These are phyloP conservation scores for Quillaja saponaria DNA, from an alignment of 306 rosid genomes.

Conservation along the genomic window DNA sequence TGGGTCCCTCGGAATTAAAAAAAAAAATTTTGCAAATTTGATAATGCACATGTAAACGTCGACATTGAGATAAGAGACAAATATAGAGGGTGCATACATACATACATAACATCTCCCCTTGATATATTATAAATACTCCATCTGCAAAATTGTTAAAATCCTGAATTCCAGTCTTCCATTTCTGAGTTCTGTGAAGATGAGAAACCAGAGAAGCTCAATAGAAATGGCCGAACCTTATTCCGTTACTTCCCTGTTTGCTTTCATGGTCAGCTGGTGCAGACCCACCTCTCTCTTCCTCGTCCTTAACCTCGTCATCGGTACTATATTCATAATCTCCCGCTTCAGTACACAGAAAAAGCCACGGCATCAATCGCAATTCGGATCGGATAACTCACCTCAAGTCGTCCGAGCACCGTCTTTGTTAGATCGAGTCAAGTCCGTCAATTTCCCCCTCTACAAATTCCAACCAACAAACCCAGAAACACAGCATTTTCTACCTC, in stretches of 20 bases:
- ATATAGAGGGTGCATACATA: too few species aligned
- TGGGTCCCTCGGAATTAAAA: too few species aligned
- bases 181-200: too few species aligned
- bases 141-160: too few species aligned
- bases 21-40: too few species aligned
- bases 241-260: conserved; percentile 24
- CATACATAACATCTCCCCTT: too few species aligned
- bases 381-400: conserved; percentile 14
- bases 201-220: not conserved
- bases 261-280: conserved; percentile 51
- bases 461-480: conserved; percentile 13
- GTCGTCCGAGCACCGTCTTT: conserved; percentile 50
- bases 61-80: too few species aligned
- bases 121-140: too few species aligned
- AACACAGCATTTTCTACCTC: not conserved
- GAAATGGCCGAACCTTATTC: conserved; percentile 37
- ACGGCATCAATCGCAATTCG: conserved; percentile 3
- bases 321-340: conserved; percentile 52
- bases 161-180: too few species aligned
- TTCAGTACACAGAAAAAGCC: conserved; percentile 25
- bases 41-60: too few species aligned
- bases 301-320: conserved; percentile 66
- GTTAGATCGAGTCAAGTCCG: conserved; percentile 47
- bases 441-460: conserved; percentile 36
- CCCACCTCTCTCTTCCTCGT: conserved; percentile 66